Base-by-base conservation (phyloP, 805 yeast genomes). In the Zygotorulaspora florentina region DNA sequence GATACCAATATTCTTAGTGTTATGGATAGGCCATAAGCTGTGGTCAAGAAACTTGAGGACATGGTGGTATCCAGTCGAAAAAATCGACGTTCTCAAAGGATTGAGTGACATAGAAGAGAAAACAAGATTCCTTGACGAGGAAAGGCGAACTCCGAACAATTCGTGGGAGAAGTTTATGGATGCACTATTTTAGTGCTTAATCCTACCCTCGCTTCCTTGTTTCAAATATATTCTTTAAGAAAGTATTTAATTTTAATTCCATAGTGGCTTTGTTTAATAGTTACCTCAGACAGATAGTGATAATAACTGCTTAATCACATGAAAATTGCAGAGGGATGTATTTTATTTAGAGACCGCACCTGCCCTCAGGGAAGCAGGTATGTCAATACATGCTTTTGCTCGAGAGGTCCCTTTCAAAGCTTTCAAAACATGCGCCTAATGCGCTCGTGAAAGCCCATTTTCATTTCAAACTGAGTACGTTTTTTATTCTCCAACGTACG, bases 11-110 rank as follows among this genome's bases (percentile, higher is more conserved):
- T 61, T 64, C 59, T 61, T 76, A 2, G 66, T 66, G 3, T 67
- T 84, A 37, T 83, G 78, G 62, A 50, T 75, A 36, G 85, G 81
- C 6, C 88, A 83, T 65, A 76, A 78, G 55, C 78, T 72, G 64
- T 65, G 68, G 30, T 69, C 66, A 39, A 72, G 73, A 41, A 46
- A 42, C 20, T 70, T 70, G 65, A 63, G 57, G 36, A 52, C 55
- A 40, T 72, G 77, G 71, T 66, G 73, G 48, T 68, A 69, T 18
- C 81, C 85, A 18, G 63, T 74, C 2, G 79, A 75, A 31, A 77
- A 80, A 47, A 71, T 84, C 47, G 89, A 84, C 56, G 76, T 81
- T 27, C 54, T 72, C 40, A 74, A 80, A 0, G 87, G 86, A 18
- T 68, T 83, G 46, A 83, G 73, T 28, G 75, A 76, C 53, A 76